These are phyloP conservation scores for Ceratobasidium sp. DNA, from an alignment of 1,284 basidiomycete genomes.

Conservation along the genomic window DNA sequence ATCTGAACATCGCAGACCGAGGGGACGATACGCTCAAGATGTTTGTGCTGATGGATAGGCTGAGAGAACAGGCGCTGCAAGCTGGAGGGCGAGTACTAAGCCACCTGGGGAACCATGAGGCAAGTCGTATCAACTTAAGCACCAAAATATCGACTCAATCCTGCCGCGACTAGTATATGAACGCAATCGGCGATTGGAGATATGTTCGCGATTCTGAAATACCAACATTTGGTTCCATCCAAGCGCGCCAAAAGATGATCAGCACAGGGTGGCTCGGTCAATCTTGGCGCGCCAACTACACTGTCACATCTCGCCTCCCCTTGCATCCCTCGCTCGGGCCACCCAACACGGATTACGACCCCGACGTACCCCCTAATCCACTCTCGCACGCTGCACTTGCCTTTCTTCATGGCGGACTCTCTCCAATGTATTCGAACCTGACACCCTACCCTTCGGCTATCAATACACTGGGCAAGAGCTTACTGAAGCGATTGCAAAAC, in stretches of 20 bases:
- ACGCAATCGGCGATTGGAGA: constrained; percentile 80
- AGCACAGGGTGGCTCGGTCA: constrained; percentile 82
- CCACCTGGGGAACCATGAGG: constrained; percentile 90
- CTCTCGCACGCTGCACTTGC: constrained; percentile 82
- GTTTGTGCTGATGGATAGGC: constrained; percentile 82
- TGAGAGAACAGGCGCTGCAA: constrained; percentile 79
- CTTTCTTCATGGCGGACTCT: constrained; percentile 90
- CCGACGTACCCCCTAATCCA: constrained; percentile 58
- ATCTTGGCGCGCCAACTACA: constrained; percentile 90
- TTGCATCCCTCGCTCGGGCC: constrained; percentile 77
- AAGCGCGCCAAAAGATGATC: constrained; percentile 77
- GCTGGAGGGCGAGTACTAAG: constrained; percentile 81
- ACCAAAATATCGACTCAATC: not conserved
- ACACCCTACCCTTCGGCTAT: constrained; percentile 85
- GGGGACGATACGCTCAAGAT: constrained; percentile 89
- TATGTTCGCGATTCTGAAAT: constrained; percentile 87
- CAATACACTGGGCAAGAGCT: constrained; percentile 75
- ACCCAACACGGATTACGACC: constrained; percentile 78
- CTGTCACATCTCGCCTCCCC: constrained; percentile 83
- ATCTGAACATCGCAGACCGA: constrained; percentile 58
- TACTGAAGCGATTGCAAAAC: constrained; percentile 76
- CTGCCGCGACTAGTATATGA: constrained; percentile 69
- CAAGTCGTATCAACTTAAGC: constrained; percentile 54
- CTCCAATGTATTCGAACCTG: constrained; percentile 78
- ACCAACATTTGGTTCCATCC: constrained; percentile 79